Evolutionary conservation across 306 rosid genomes (phyloP), one percentile per base, ranked within the genome.

Genomic region (Corylus americana): DNA sequence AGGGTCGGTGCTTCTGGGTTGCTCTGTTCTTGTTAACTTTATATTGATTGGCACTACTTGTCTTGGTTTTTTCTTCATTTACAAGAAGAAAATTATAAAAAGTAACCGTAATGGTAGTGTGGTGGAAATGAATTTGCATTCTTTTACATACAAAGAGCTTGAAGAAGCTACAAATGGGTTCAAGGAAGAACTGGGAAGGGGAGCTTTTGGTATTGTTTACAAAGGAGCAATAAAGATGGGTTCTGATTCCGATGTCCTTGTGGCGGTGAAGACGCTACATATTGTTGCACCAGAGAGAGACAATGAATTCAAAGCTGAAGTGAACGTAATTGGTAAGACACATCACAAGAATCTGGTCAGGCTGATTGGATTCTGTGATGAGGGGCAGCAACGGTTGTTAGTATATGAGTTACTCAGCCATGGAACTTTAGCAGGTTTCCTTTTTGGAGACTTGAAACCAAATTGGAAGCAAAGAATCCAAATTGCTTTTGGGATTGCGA

Each of bases 1-100:
- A 25, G 82, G 74, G 6, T 79, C 89, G 7, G 79, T 82, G 39
- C 89, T 88, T 35, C 77, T 88, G 2, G 74, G 92, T 27, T 63
- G 82, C 78, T 91, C 87, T 4, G 79, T 70, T 45, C 75, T 76
- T 48, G 75, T 92, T 27, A 80, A 91, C 74, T 0, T 73, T 11
- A 18, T 62, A 14, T 73, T 61, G 1, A 0, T 79, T 63, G 75
- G 51, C 0, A 79, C 75, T 54, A n/a, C 80, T 11, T 70, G 82
- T 72, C 5, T 81, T 2, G 14, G 82, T 29, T 48, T 76, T 27
- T 74, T 66, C 44, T 76, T 31, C 64, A 44, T 77, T 64, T 54
- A 73, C 61, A 57, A 16, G 55, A 80, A 81, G 74, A 80, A 76
- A 70, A 51, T 75, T 42, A 58, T 20, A 14, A 62, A 20, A 8